These are phyloP conservation scores for Pseudopyricularia javanii DNA, from an alignment of 2,329 filamentous ascomycete species.

Conservation along the genomic window DNA sequence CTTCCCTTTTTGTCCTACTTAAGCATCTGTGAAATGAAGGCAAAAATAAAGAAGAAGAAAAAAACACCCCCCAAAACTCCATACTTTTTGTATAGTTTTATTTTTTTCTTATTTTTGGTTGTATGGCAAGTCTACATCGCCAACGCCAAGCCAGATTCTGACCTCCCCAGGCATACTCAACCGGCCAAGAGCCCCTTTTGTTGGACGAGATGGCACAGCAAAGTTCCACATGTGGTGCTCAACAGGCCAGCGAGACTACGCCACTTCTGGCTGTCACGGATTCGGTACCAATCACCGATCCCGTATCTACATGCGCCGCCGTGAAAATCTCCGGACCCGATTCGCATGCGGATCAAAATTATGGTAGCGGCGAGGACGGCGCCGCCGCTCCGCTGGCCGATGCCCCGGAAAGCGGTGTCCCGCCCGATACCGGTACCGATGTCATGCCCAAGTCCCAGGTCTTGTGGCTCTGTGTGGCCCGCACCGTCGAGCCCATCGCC, in stretches of 20 bases:
- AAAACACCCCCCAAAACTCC: too few relatives aligned
- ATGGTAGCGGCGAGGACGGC: background rate
- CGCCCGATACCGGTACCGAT: constrained; percentile 23
- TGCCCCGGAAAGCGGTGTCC: background rate
- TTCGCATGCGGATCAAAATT: background rate
- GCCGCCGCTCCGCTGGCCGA: background rate
- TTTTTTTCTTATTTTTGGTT: too few relatives aligned
- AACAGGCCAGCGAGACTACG: background rate
- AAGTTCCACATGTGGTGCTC: background rate
- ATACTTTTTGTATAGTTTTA: too few relatives aligned
- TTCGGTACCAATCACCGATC: background rate
- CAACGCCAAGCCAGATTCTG: too few relatives aligned
- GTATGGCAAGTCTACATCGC: too few relatives aligned
- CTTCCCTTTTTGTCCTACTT: too few relatives aligned
- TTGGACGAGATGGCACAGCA: background rate
- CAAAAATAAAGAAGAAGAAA: too few relatives aligned
- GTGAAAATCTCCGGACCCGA: background rate
- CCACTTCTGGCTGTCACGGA: background rate
- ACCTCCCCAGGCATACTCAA: background rate
- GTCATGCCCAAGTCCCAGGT: constrained; percentile 54
- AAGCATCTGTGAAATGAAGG: too few relatives aligned
- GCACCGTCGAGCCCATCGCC: constrained; percentile 64
- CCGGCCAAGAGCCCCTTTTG: background rate
- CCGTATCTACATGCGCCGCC: background rate
- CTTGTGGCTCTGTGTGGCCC: constrained; percentile 58